Percentiles rank a stretch among this genome's conserved stretches.
These are phyloP conservation scores for Fraxinus americana DNA, from an alignment of 257 asterid species.

Conservation along the genomic window DNA sequence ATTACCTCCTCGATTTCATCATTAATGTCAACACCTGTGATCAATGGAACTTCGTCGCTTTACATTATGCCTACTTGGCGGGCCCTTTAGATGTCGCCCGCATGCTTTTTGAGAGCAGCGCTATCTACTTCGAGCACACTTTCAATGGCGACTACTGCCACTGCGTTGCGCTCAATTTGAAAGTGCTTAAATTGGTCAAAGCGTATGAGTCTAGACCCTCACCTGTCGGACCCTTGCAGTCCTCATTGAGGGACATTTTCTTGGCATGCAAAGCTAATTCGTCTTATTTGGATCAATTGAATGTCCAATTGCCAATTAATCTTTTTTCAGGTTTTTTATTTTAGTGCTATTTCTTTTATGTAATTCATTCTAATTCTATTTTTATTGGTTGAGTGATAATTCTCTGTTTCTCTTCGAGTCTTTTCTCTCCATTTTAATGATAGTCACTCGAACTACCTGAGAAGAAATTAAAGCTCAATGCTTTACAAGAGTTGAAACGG, in stretches of 20 bases:
- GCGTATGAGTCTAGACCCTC: slow-evolving; percentile 92
- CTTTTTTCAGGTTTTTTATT: slow-evolving; percentile 27
- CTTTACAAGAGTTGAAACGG: neutral
- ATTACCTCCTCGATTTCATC: slow-evolving; percentile 63
- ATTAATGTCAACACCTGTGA: slow-evolving; percentile 88
- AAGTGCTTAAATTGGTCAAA: slow-evolving; percentile 75
- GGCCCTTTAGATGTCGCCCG: slow-evolving; percentile 79
- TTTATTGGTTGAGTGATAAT: neutral
- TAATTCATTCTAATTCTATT: neutral
- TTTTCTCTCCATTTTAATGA: neutral
- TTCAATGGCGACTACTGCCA: slow-evolving; percentile 95
- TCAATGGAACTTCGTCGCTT: slow-evolving; percentile 86
- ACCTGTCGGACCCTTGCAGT: slow-evolving; percentile 71
- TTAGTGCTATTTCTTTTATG: neutral
- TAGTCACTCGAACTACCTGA: neutral
- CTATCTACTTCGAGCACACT: slow-evolving; percentile 87
- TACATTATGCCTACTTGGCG: slow-evolving; percentile 86
- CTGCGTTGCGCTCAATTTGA: slow-evolving; percentile 86
- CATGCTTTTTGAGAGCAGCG: slow-evolving; percentile 74
- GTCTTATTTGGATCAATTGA: slow-evolving; percentile 40
- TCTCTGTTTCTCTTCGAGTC: neutral
- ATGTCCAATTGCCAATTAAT: slow-evolving; percentile 21
- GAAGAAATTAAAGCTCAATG: neutral
- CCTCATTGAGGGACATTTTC: slow-evolving; percentile 71
- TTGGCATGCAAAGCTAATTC: slow-evolving; percentile 59